Evolutionary conservation across 805 yeast genomes (phyloP), one percentile per base, ranked within the genome.

Genomic region (Komagataella pastoris): DNA sequence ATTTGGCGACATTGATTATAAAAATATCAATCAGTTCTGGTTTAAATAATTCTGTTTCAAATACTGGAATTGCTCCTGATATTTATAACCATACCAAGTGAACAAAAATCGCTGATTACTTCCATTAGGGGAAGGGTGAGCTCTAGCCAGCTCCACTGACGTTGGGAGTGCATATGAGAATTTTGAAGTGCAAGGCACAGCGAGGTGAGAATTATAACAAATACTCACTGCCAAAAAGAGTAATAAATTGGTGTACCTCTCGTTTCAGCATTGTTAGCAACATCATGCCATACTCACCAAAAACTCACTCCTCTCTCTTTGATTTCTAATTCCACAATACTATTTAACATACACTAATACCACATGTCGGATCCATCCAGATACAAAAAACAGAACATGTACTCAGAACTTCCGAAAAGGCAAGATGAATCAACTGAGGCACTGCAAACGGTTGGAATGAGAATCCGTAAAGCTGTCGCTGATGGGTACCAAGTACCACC

Each of bases 391-490:
- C 40, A 30, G 40, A 10, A 30, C 14, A 10, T 30, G 40, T 30
- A 30, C 14, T 30, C 21, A 24, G 47, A n/a, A 48, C 21, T 5
- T 43, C 24, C 47, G 23, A 17, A 48, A 43, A 21, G 17, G 12
- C 24, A 18, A 4, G 63, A 61, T 59, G 67, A 66, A n/a, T 63
- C 61, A 46, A 60, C 63, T 12, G 70, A 64, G 47, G 64, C 69
- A 23, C 69, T 83, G 21, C 73, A 80, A 46, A 74, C 81, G 0
- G 60, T 83, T 5, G 89, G 88, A 0, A 83, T 82, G 88, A 72
- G 88, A 55, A 78, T 85, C 53, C 74, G 91, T 59, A 81, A 82
- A 57, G 72, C 84, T 2, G 79, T 84, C 3, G 71, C 77, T 40
- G 80, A 81, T 47, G 89, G 89, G 1, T 81, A 82, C 57, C 54